A percentile compares a stretch with the other conserved stretches of the same genome.
phyloP scores from a whole-genome alignment of 306 rosid genomes.

The Trifolium pratense region DNA sequence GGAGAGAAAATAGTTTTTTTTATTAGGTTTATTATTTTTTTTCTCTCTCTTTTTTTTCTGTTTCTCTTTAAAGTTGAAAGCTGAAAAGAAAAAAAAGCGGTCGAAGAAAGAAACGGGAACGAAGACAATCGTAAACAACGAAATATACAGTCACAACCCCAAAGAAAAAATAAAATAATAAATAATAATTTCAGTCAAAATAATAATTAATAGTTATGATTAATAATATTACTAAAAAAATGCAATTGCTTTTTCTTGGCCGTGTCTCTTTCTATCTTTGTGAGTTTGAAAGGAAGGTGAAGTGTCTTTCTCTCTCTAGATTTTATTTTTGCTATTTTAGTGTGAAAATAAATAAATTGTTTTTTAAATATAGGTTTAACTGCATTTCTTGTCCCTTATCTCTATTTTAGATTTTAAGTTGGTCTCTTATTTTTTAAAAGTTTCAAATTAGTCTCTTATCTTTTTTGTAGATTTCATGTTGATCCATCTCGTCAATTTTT shows the following conservation, averaged over 20 bases:
- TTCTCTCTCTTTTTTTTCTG: conserved; percentile 12
- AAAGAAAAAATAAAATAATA: conserved; percentile 29
- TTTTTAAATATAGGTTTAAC: conserved; percentile 20
- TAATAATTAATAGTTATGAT: background rate
- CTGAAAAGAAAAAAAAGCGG: conserved; percentile 43
- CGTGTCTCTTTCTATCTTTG: conserved; percentile 49
- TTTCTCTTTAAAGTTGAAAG: conserved; percentile 38
- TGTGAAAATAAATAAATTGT: background rate
- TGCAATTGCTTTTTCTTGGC: conserved; percentile 58
- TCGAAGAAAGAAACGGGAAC: conserved; percentile 46
- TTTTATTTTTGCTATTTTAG: background rate
- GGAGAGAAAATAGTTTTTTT: conserved; percentile 21
- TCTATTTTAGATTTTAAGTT: no score
- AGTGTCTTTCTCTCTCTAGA: conserved; percentile 38
- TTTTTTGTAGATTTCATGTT: no score
- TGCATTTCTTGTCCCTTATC: no score
- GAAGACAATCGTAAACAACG: conserved; percentile 52
- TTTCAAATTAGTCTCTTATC: no score
- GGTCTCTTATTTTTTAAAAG: no score
- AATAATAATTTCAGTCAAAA: background rate
- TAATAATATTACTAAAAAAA: conserved; percentile 37
- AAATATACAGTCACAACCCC: conserved; percentile 26
- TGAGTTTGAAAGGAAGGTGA: conserved; percentile 28
- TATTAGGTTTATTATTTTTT: conserved; percentile 34
- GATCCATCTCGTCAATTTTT: no score